These are phyloP conservation scores for Scutellaria minor DNA, from an alignment of 257 asterid species.

Conservation along the genomic window DNA sequence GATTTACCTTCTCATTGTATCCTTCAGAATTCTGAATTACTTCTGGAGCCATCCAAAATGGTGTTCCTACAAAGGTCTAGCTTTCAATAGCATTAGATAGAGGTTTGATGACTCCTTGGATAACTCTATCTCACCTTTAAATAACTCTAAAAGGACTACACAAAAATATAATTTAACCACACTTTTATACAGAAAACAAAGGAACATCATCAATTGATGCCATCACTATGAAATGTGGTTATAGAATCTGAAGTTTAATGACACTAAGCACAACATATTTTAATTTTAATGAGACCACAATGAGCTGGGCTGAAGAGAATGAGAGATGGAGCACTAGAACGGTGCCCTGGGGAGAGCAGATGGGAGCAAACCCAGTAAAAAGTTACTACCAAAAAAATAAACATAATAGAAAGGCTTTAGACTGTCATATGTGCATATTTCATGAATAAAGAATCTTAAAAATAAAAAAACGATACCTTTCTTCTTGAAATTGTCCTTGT, in stretches of 20 bases:
- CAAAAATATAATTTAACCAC: conserved; percentile 28
- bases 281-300: background rate
- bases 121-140: conserved; percentile 25
- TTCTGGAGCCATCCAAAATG: conserved; percentile 99
- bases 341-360: conserved; percentile 9
- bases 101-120: conserved; percentile 38
- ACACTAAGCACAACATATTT: background rate
- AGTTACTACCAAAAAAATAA: background rate
- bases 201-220: background rate
- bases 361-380: background rate
- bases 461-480: conserved; percentile 61
- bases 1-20: conserved; percentile 90
- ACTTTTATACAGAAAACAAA: background rate
- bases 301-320: background rate
- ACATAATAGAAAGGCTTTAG: background rate
- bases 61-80: conserved; percentile 99
- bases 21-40: conserved; percentile 99
- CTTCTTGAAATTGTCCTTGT: conserved; percentile 96
- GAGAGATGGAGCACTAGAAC: background rate
- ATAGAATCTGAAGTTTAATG: background rate
- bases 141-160: background rate
- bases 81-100: conserved; percentile 60
- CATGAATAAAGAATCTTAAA: conserved; percentile 23
- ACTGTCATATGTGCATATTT: conserved; percentile 4
- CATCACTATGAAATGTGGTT: background rate